Base-by-base conservation (phyloP, 2,329 filamentous ascomycete species). In the Colletotrichum acutatum region DNA sequence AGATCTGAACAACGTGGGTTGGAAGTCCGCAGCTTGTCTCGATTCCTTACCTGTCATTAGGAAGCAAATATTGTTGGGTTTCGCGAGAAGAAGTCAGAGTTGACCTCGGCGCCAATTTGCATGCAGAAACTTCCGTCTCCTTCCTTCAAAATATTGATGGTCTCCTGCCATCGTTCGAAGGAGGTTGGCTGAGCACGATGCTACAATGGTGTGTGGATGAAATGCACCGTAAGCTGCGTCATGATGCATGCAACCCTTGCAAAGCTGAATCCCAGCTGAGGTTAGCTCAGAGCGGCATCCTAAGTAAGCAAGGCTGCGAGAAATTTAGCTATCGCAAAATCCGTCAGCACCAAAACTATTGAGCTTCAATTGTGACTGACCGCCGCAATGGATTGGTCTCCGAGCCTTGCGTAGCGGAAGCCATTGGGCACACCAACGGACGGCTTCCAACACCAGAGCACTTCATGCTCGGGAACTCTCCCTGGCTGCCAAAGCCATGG, bases 151-250 rank as follows among this genome's bases (percentile, higher is more conserved):
- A 5, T 22, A 11, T 9, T 3, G 8, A 4, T 11, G 4, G 11
- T 49, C 19, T 11, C 9, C 52, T 6, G 5, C 22, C 24, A 24
- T 14, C 22, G 1, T 16, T 54, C 12, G 26, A 22, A 28, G 24
- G 1, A 11, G 11, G 24, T 5, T 16, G 52, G 0, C 9, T 28
- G 11, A 54, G 52, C 52, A 3, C 34, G 14, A 28, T 62, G 30
- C 59, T 16, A 22, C 24, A 26, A 7, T 11, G 14, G 28, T 14
- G 14, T 49, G 16, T 9, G 30, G 37, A 11, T 8, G 19, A 19
- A 19, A 37, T 42, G 30, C 56, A 24, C n/a, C 57, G 28, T 22
- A 46, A 68, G 57, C 30, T 68, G 57, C 58, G 46, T 68, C 66
- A 63, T 62, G 46, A 26, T 54, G 66, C 66, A 68, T 42, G 19